phyloP scores from a whole-genome alignment of 805 yeast genomes.

The Ogataea kodamae region DNA sequence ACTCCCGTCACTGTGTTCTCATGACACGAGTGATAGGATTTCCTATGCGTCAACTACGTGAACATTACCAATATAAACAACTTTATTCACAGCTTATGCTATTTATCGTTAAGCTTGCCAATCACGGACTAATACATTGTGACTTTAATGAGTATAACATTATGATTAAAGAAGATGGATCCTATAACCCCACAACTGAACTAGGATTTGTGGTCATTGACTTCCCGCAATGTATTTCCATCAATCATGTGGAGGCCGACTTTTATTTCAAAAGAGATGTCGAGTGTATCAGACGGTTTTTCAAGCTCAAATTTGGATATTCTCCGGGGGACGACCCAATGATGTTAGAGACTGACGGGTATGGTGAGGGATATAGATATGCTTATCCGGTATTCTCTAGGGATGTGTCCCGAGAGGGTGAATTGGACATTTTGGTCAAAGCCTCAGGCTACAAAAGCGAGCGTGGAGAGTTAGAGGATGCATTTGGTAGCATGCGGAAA shows the following conservation, averaged over 20 bases:
- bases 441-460: constrained; percentile 77
- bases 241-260: constrained; percentile 85
- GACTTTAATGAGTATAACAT: constrained; percentile 97
- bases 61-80: constrained; percentile 63
- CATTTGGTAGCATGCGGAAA: constrained; percentile 64
- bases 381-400: constrained; percentile 76
- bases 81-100: constrained; percentile 84
- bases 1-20: constrained; percentile 85
- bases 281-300: constrained; percentile 81
- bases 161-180: constrained; percentile 61
- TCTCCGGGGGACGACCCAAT: constrained; percentile 62
- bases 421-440: constrained; percentile 79
- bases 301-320: constrained; percentile 72
- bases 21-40: constrained; percentile 92
- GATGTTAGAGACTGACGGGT: constrained; percentile 77
- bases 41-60: constrained; percentile 79
- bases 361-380: constrained; percentile 72
- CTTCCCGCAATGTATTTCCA: constrained; percentile 97
- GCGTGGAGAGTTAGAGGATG: constrained; percentile 65
- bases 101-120: constrained; percentile 78
- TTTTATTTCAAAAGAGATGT: constrained; percentile 90
- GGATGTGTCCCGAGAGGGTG: constrained; percentile 66
- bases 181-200: constrained; percentile 48
- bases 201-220: constrained; percentile 87
- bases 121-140: constrained; percentile 91